phyloP scores from a whole-genome alignment of 257 asterid genomes.

The Salvia miltiorrhiza region DNA sequence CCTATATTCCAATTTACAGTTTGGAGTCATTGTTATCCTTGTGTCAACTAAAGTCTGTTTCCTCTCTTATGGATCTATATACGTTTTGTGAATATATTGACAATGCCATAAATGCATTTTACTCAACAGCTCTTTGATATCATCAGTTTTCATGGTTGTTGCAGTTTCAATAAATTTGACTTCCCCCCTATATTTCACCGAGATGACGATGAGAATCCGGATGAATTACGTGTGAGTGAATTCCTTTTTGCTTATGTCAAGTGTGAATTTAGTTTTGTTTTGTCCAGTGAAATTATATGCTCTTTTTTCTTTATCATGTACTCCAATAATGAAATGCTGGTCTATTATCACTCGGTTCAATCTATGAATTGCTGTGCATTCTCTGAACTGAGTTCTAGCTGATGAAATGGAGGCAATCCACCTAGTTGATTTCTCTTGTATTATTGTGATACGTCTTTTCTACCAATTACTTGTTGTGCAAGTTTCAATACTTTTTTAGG shows the following conservation, averaged over 20 bases:
- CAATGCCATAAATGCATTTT: not conserved
- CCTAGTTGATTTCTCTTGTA: constrained; percentile 6
- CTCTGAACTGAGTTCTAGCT: not conserved
- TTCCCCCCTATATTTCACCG: constrained; percentile 95
- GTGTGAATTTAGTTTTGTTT: not conserved
- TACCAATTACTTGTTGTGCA: not conserved
- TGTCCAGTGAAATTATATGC: not conserved
- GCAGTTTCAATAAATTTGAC: constrained; percentile 87
- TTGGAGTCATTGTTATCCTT: constrained; percentile 12
- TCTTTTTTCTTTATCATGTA: not conserved
- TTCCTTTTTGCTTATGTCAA: constrained; percentile 3
- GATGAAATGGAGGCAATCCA: constrained; percentile 11
- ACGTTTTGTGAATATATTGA: not conserved
- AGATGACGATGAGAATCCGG: constrained; percentile 74
- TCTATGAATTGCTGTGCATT: constrained; percentile 2
- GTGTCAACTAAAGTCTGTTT: not conserved
- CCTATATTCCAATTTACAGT: constrained; percentile 8
- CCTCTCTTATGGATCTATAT: not conserved
- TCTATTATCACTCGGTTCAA: constrained; percentile 1
- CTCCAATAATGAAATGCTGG: not conserved
- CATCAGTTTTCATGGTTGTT: constrained; percentile 27
- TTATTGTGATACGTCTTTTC: not conserved
- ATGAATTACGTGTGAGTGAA: constrained; percentile 86
- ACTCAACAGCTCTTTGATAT: constrained; percentile 22
- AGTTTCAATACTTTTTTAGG: not conserved